A percentile compares a stretch with the other conserved stretches of the same genome.
Conservation (phyloP, 306 rosid species). For the Argentina anserina region DNA sequence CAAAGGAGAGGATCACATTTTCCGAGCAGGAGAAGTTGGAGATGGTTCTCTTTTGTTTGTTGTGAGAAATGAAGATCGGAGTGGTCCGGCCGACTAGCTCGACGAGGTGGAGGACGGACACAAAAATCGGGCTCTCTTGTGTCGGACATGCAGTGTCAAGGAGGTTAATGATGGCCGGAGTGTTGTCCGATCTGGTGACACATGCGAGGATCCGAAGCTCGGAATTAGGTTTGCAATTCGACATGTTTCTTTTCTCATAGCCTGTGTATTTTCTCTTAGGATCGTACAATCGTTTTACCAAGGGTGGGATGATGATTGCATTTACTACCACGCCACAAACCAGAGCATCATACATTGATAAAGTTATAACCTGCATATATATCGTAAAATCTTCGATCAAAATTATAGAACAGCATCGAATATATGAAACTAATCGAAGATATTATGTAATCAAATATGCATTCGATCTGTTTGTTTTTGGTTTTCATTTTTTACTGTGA, state of each 20-base stretch:
- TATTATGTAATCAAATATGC: too few relatives aligned
- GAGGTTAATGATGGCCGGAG: slow-evolving; percentile 47
- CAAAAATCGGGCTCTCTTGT: slow-evolving; percentile 30
- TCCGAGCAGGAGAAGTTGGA: slow-evolving; percentile 22
- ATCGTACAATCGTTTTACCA: slow-evolving; percentile 33
- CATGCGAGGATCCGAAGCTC: slow-evolving; percentile 53
- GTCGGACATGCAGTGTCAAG: slow-evolving; percentile 50
- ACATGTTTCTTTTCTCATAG: slow-evolving; percentile 46
- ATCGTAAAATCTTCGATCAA: background rate
- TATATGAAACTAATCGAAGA: too few relatives aligned
- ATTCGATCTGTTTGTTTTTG: too few relatives aligned
- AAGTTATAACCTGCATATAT: slow-evolving; percentile 26
- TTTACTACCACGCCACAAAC: slow-evolving; percentile 19
- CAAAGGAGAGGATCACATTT: slow-evolving; percentile 37
- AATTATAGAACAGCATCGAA: background rate
- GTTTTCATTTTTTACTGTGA: too few relatives aligned
- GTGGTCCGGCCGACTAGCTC: slow-evolving; percentile 60
- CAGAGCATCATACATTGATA: slow-evolving; percentile 19
- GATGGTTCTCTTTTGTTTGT: slow-evolving; percentile 32
- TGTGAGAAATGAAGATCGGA: slow-evolving; percentile 57
- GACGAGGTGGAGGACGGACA: slow-evolving; percentile 51
- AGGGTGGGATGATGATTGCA: slow-evolving; percentile 30
- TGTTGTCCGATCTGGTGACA: slow-evolving; percentile 38
- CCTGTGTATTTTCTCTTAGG: slow-evolving; percentile 58
- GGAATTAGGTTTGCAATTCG: slow-evolving; percentile 19